phyloP scores from a whole-genome alignment of 805 yeast genomes.

The Barnettozyma salicaria region DNA sequence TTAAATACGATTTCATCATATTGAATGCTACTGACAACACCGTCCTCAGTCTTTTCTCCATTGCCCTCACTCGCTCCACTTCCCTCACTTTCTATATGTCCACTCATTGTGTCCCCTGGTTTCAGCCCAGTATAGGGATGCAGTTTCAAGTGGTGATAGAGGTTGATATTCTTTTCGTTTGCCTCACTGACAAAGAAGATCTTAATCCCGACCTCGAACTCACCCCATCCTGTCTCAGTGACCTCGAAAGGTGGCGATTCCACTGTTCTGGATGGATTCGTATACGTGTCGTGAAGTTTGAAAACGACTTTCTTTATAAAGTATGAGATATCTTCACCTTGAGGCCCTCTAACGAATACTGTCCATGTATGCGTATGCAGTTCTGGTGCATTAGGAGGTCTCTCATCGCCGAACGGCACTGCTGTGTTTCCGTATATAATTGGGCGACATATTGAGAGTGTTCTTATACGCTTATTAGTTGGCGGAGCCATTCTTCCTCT shows the following conservation, averaged over 20 bases:
- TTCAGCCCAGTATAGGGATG: conserved; percentile 65
- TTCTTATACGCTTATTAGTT: conserved; percentile 29
- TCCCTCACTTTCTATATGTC: conserved; percentile 24
- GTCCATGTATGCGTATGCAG: conserved; percentile 98
- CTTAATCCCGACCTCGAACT: conserved; percentile 86
- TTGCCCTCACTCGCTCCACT: background rate
- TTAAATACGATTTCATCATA: conserved; percentile 92
- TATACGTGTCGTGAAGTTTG: conserved; percentile 92
- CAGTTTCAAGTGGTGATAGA: conserved; percentile 84
- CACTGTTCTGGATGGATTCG: conserved; percentile 75
- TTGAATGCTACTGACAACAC: conserved; percentile 50
- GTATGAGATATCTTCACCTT: conserved; percentile 71
- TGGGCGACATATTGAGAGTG: conserved; percentile 69
- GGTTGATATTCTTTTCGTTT: conserved; percentile 76
- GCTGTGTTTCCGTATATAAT: conserved; percentile 80
- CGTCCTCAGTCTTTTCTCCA: conserved; percentile 17
- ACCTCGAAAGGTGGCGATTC: conserved; percentile 92
- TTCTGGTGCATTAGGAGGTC: conserved; percentile 59
- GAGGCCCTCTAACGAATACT: conserved; percentile 78
- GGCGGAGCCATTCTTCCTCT: conserved; percentile 13
- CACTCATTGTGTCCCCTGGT: conserved; percentile 14
- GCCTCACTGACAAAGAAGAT: conserved; percentile 83
- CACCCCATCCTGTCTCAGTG: conserved; percentile 99
- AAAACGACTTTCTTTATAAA: conserved; percentile 87
- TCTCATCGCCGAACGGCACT: conserved; percentile 50